Evolutionary conservation across 768 basidiomycete genomes (phyloP), one percentile per base, ranked within the genome.

Genomic region (Pholiota microspora): DNA sequence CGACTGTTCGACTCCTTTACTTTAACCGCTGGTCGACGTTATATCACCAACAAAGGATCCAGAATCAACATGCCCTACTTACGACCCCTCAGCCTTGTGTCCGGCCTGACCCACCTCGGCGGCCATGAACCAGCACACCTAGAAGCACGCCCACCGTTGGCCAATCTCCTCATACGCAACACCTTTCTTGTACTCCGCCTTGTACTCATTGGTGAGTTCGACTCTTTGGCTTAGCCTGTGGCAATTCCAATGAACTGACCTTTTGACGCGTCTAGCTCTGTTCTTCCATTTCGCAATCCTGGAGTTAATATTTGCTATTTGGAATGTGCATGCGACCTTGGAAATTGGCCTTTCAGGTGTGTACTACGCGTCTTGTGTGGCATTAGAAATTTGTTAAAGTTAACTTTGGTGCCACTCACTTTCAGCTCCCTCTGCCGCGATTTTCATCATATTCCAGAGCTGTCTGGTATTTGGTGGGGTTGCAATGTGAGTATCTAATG

Each of bases 131-230:
- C 40, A 42, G 16, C 21, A 23, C 9, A 0, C 2, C 16, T 16
- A 42, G 8, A 2, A 42, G 10, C n/a, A 23, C 21, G 40, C 5
- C 38, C 40, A 23, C 21, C 16, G 24, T 4, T 18, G 7, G 34
- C 38, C 16, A 24, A 29, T 38, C 57, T 52, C 31, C 61, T 66
- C 21, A 62, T 80, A 74, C 72, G 68, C 52, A 85, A 77, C 62
- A 69, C 77, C 3, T 85, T 88, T 66, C 67, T 87, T 49, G 67
- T 83, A 51, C 63, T 79, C 54, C 82, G 87, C 50, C 75, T 80
- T 24, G 75, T 84, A 35, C 66, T 81, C 52, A 80, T 87, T 58
- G 77, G 87, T 85, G 56, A 65, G 82, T 64, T 10, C 25, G 23
- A 7, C 40, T 24, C 16, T n/a, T n/a, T n/a, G n/a, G n/a, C n/a